Percentiles rank a stretch among this genome's conserved stretches.
These are phyloP conservation scores for Mimosa pudica DNA, from an alignment of 306 rosid species.

Conservation along the genomic window DNA sequence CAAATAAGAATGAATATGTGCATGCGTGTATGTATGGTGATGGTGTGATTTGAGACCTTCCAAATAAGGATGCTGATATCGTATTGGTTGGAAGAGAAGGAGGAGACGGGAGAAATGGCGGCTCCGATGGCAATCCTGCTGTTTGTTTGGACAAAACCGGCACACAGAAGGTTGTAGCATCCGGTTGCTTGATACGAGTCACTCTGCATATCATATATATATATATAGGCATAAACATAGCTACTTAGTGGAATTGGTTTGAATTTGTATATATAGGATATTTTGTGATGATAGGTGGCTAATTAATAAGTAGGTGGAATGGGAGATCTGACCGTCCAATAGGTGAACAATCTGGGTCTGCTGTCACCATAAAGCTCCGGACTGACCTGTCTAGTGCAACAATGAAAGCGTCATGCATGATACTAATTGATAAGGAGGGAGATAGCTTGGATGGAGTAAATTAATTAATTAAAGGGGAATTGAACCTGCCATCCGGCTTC, in stretches of 20 bases:
- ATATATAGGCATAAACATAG: not conserved
- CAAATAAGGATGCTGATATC: slow-evolving; percentile 86
- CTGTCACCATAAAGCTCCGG: slow-evolving; percentile 99
- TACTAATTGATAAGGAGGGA: no score
- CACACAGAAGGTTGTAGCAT: slow-evolving; percentile 89
- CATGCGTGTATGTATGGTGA: not conserved
- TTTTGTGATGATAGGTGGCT: no score
- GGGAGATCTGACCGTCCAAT: slow-evolving; percentile 81
- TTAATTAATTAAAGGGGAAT: not conserved
- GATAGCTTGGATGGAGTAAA: no score
- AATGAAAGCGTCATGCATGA: slow-evolving; percentile 61
- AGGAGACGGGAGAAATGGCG: slow-evolving; percentile 87
- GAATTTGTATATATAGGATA: no score
- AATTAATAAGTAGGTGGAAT: not conserved
- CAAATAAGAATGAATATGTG: not conserved
- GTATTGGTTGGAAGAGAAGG: slow-evolving; percentile 56
- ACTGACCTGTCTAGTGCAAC: slow-evolving; percentile 99
- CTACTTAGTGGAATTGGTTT: no score
- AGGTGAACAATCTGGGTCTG: slow-evolving; percentile 93
- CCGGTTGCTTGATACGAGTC: slow-evolving; percentile 90
- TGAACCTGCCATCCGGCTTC: slow-evolving; percentile 99
- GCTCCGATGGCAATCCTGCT: slow-evolving; percentile 90
- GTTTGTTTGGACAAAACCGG: slow-evolving; percentile 89
- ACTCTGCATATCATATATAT: slow-evolving; percentile 46
- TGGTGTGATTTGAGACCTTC: slow-evolving; percentile 57